These are phyloP conservation scores for Eleusine coracana DNA, from an alignment of 176 grass and related monocot genomes.

Conservation along the genomic window DNA sequence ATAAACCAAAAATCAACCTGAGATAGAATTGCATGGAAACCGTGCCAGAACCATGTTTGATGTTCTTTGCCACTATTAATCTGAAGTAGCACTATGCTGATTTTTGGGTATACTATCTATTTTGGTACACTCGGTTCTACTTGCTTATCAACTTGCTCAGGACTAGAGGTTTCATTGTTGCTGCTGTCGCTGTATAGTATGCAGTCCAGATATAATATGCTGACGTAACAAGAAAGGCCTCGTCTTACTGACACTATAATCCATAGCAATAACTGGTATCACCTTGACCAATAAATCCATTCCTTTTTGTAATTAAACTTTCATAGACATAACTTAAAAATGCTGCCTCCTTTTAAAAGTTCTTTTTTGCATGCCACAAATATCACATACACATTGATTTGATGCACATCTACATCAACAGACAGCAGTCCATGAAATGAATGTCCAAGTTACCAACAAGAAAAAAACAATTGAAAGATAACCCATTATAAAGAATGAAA, in stretches of 20 bases:
- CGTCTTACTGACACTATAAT: conserved; percentile 2
- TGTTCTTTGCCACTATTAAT: neutral
- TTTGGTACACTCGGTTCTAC: neutral
- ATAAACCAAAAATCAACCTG: neutral
- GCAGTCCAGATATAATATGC: neutral
- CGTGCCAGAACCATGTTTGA: neutral
- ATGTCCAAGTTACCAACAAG: neutral
- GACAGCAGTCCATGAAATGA: neutral
- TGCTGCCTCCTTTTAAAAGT: neutral
- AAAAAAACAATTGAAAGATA: neutral
- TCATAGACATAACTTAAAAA: conserved; percentile 1
- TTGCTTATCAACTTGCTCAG: neutral
- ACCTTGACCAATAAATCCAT: neutral
- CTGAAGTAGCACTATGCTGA: neutral
- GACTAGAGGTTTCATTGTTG: neutral
- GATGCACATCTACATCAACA: conserved; percentile 3
- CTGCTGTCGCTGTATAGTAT: neutral
- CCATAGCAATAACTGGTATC: neutral
- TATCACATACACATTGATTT: neutral
- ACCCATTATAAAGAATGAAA: conserved; percentile 19
- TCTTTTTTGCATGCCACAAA: neutral
- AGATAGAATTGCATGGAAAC: neutral
- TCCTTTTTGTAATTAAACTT: conserved; percentile 3
- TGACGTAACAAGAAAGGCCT: conserved; percentile 10
- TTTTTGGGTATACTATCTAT: neutral